A percentile compares a stretch with the other conserved stretches of the same genome.
Conservation (phyloP, 345 rosid species). For the Chamaenerion angustifolium region DNA sequence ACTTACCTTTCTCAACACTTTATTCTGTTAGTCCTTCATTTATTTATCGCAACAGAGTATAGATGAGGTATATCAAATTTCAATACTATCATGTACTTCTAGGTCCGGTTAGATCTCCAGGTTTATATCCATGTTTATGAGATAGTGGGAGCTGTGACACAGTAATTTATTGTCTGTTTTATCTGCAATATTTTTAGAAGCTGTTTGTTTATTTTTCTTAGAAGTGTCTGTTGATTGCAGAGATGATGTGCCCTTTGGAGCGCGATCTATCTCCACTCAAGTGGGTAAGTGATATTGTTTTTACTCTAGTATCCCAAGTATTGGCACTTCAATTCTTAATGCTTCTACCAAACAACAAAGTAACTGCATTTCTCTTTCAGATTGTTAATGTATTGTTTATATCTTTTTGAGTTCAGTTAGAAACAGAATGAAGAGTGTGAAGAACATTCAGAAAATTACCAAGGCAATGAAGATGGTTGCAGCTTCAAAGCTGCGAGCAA, state of each 20-base stretch:
- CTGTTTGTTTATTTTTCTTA: background rate
- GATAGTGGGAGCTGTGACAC: no score
- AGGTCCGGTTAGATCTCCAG: no score
- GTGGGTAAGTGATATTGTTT: slow-evolving; percentile 37
- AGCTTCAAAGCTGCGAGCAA: slow-evolving; percentile 85
- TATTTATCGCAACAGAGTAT: no score
- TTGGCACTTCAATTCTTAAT: background rate
- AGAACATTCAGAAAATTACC: slow-evolving; percentile 91
- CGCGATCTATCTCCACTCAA: slow-evolving; percentile 80
- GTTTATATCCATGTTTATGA: no score
- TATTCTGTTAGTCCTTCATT: no score
- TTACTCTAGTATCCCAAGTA: background rate
- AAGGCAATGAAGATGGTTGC: slow-evolving; percentile 99
- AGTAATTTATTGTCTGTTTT: background rate
- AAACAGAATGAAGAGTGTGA: slow-evolving; percentile 96
- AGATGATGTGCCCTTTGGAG: slow-evolving; percentile 62
- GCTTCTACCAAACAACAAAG: background rate
- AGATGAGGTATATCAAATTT: no score
- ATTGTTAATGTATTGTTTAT: slow-evolving; percentile 6
- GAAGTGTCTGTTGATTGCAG: slow-evolving; percentile 18
- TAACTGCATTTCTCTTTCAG: background rate
- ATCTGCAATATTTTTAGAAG: background rate
- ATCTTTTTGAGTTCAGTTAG: slow-evolving; percentile 46
- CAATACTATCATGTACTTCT: no score
- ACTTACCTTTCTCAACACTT: no score